These are phyloP conservation scores for Colletotrichum salicis DNA, from an alignment of 2,329 filamentous ascomycete species.

Conservation along the genomic window DNA sequence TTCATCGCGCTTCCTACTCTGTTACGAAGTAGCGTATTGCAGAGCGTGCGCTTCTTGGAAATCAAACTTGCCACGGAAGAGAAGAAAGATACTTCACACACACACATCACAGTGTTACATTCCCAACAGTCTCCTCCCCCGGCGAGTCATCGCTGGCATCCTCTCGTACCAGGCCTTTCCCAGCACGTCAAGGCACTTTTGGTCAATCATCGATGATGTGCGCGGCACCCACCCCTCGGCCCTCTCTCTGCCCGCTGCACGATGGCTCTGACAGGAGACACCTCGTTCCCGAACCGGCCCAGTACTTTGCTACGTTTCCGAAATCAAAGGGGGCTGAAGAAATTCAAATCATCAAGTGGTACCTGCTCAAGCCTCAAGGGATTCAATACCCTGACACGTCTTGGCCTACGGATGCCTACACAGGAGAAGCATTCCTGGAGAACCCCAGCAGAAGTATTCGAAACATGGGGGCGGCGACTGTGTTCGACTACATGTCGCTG, in stretches of 20 bases:
- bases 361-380: background rate
- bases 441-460: background rate
- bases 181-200: constrained; percentile 10
- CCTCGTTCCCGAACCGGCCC: constrained; percentile 4
- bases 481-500: constrained; percentile 2
- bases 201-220: background rate
- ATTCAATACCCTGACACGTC: background rate
- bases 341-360: constrained; percentile 8
- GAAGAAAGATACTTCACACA: constrained; percentile 12
- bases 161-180: constrained; percentile 4
- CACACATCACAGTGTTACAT: constrained; percentile 28
- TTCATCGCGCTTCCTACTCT: background rate
- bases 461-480: constrained; percentile 8
- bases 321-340: constrained; percentile 8
- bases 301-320: background rate
- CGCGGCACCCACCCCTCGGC: constrained; percentile 6
- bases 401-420: background rate
- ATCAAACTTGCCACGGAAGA: background rate
- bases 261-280: constrained; percentile 22
- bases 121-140: background rate
- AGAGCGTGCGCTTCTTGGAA: background rate
- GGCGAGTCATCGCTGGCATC: background rate
- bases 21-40: too few relatives aligned
- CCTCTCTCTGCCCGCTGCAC: constrained; percentile 6
- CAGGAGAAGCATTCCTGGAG: background rate